Conservation (phyloP, 345 rosid genomes). For the Capsella bursapastoris region DNA sequence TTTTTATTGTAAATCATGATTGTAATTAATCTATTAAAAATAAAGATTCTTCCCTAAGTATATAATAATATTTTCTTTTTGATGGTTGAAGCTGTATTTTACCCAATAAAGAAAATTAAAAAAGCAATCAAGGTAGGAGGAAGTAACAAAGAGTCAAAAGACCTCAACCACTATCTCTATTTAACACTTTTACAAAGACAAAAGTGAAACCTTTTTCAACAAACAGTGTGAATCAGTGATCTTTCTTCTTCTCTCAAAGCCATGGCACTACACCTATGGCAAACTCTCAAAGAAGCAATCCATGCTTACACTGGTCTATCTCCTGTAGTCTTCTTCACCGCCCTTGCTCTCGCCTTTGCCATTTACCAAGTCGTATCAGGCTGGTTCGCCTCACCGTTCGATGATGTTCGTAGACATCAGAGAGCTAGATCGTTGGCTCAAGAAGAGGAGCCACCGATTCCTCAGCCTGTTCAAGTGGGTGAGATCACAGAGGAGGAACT, state of each 20-base stretch:
- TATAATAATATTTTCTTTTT: too few relatives aligned
- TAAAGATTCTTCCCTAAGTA: too few relatives aligned
- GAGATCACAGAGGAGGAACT: slow-evolving; percentile 87
- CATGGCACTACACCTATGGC: slow-evolving; percentile 94
- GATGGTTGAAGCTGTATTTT: too few relatives aligned
- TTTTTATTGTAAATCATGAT: too few relatives aligned
- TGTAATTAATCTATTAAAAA: too few relatives aligned
- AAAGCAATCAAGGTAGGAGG: not conserved
- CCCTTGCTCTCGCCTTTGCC: slow-evolving; percentile 70
- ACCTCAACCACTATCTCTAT: not conserved
- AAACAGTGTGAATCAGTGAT: not conserved
- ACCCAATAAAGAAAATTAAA: not conserved
- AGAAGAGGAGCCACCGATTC: slow-evolving; percentile 76
- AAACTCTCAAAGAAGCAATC: slow-evolving; percentile 79
- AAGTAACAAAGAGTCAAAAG: slow-evolving; percentile 6
- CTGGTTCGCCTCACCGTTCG: slow-evolving; percentile 60
- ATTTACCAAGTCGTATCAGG: slow-evolving; percentile 72
- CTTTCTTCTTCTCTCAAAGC: slow-evolving; percentile 19
- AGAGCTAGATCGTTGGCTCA: slow-evolving; percentile 49
- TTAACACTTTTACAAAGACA: slow-evolving; percentile 8
- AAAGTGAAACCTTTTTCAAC: slow-evolving; percentile 31
- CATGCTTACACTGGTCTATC: slow-evolving; percentile 86
- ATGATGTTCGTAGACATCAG: slow-evolving; percentile 48
- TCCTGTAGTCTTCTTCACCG: slow-evolving; percentile 78
- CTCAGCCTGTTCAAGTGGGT: slow-evolving; percentile 89